Evolutionary conservation across 768 basidiomycete species (phyloP).

Genomic region (Heimioporus sp.): DNA sequence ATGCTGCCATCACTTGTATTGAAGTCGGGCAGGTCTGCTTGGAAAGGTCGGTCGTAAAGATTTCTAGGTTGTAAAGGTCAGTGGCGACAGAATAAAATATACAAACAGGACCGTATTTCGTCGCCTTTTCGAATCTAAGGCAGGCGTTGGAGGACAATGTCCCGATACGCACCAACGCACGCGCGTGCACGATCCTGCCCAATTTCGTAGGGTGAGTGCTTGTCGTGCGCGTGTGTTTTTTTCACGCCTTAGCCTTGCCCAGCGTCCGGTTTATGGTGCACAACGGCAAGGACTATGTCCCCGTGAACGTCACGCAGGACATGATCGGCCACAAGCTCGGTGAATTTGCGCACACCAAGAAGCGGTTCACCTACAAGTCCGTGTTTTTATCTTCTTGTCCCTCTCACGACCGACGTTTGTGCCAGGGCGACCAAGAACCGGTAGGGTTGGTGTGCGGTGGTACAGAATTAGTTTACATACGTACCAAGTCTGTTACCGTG

Average conservation of each 20-base stretch:
- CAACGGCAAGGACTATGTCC: slow-evolving; percentile 88
- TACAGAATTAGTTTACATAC: no score
- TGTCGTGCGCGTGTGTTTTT: slow-evolving; percentile 21
- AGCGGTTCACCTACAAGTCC: slow-evolving; percentile 82
- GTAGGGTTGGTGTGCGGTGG: background rate
- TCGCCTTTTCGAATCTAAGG: slow-evolving; percentile 85
- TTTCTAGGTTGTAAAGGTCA: background rate
- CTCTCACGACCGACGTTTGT: background rate
- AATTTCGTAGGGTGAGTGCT: slow-evolving; percentile 83
- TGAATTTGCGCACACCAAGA: slow-evolving; percentile 90
- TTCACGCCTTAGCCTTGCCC: background rate
- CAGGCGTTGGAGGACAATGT: slow-evolving; percentile 77
- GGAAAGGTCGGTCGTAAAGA: slow-evolving; percentile 59
- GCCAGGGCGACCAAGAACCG: slow-evolving; percentile 42
- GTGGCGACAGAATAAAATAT: background rate
- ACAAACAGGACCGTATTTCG: slow-evolving; percentile 83
- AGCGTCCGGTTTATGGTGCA: slow-evolving; percentile 91
- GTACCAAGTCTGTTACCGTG: slow-evolving; percentile 24
- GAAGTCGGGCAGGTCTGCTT: slow-evolving; percentile 73
- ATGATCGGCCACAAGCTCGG: slow-evolving; percentile 99
- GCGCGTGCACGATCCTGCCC: slow-evolving; percentile 90
- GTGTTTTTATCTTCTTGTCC: slow-evolving; percentile 31
- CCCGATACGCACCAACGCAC: slow-evolving; percentile 85
- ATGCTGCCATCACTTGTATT: slow-evolving; percentile 67
- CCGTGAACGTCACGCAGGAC: slow-evolving; percentile 87